phyloP scores from a whole-genome alignment of 2,329 filamentous ascomycete genomes.

The Colletotrichum eleusines region DNA sequence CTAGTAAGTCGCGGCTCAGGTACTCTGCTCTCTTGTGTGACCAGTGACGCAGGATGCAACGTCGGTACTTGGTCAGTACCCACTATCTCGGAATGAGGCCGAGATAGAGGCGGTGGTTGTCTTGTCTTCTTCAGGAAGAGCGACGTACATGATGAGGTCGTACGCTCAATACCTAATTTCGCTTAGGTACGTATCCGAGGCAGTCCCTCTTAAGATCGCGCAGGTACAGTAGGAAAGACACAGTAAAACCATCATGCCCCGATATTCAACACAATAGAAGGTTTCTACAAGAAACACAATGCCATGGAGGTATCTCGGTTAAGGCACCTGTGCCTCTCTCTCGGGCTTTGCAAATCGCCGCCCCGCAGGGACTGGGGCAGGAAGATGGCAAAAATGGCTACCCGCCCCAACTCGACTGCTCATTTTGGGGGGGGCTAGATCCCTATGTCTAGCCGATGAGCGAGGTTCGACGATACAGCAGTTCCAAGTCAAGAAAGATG shows the following conservation, averaged over 20 bases:
- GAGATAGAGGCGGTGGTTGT: constrained; percentile 19
- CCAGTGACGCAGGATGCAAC: constrained; percentile 24
- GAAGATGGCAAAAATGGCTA: background rate
- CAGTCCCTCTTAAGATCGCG: too few relatives aligned
- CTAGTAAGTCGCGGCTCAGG: constrained; percentile 14
- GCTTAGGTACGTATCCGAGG: too few relatives aligned
- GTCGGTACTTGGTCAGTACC: constrained; percentile 38
- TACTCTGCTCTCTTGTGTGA: constrained; percentile 1
- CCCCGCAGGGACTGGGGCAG: background rate
- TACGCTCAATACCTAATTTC: background rate
- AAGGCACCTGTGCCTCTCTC: background rate
- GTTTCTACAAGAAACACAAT: too few relatives aligned
- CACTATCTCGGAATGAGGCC: constrained; percentile 38
- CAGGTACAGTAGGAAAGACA: too few relatives aligned
- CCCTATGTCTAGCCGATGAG: background rate
- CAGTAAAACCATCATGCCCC: too few relatives aligned
- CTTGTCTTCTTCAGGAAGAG: background rate
- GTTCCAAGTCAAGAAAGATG: background rate
- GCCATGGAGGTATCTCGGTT: too few relatives aligned
- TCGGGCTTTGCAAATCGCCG: background rate
- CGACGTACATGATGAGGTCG: constrained; percentile 1
- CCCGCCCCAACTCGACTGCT: background rate
- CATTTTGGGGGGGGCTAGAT: background rate
- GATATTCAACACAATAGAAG: too few relatives aligned
- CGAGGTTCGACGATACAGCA: background rate